Evolutionary conservation across 2,329 filamentous ascomycete genomes (phyloP), one percentile per base, ranked within the genome.

Genomic region (Ambrosiella xylebori): DNA sequence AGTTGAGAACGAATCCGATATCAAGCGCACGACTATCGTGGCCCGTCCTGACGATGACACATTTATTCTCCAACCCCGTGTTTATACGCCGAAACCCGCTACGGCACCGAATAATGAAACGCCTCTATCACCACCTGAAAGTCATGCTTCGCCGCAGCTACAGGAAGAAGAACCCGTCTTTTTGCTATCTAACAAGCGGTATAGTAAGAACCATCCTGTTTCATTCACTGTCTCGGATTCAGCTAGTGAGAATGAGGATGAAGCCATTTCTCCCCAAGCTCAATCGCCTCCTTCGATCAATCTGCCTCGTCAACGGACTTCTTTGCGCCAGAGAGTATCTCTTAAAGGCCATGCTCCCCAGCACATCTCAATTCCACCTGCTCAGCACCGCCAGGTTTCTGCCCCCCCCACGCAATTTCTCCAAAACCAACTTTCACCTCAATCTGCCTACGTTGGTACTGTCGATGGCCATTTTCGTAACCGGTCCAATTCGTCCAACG

Each of bases 51-150:
- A 60, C 17, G 55, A 60, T n/a, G 55, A 57, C 12, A 38, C 51
- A 1, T 80, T 73, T 60, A 70, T 81, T 19, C 68, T 82, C 3
- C 78, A 81, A 61, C 79, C 79, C 11, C 71, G 73, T 39, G 80
- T 77, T 0, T 81, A 81, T 63, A 80, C 76, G 0, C 79, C 79
- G 0, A 70, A 73, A 55, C 73, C 72, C 3, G 71, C 74, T 0
- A 69, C 27, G 6, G 12, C 72, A 3, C 71, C 74, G 0, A n/a
- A 19, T n/a, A 38, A 19, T n/a, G 40, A 54, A 35, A 54, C 72
- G 9, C 75, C 76, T 2, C 64, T 73, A 19, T 73, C 75, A 0
- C 76, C 76, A 4, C 76, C 76, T 1, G 69, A 70, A 54, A 62
- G 73, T 1, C 65, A 66, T 38, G 67, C 69, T 60, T 63, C n/a